These are phyloP conservation scores for Catunica adiposa DNA, from an alignment of 2,329 filamentous ascomycete species.

Conservation along the genomic window DNA sequence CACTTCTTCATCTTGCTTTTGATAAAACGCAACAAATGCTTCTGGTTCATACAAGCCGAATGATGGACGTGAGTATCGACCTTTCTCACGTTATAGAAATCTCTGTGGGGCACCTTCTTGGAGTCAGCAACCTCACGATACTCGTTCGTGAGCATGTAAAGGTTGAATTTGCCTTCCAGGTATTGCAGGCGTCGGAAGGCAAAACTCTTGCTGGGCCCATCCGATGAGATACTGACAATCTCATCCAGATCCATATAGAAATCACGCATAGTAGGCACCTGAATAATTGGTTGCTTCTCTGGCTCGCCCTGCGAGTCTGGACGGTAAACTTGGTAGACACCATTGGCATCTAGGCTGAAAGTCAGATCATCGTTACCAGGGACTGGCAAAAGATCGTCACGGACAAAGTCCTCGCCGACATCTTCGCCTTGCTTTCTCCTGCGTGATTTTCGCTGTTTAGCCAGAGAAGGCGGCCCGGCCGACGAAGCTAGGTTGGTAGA, in stretches of 20 bases:
- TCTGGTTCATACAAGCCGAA: conserved; percentile 99
- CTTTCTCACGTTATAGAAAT: conserved; percentile 98
- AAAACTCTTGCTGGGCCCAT: conserved; percentile 92
- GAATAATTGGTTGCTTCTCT: conserved; percentile 48
- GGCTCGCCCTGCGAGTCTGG: conserved; percentile 40
- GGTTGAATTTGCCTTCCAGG: conserved; percentile 89
- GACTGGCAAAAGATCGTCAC: conserved; percentile 60
- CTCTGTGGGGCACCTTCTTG: conserved; percentile 91
- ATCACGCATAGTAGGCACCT: conserved; percentile 82
- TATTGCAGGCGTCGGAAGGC: conserved; percentile 90
- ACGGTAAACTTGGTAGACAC: conserved; percentile 87
- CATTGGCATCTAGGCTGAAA: conserved; percentile 64
- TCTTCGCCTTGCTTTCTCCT: conserved; percentile 69
- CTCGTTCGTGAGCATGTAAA: conserved; percentile 85
- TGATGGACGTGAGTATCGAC: conserved; percentile 98
- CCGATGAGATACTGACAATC: conserved; percentile 75
- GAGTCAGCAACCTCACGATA: conserved; percentile 97
- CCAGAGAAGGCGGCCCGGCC: conserved; percentile 15
- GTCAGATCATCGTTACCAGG: conserved; percentile 54
- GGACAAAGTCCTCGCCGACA: conserved; percentile 81
- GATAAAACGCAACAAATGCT: conserved; percentile 93
- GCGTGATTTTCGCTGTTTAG: conserved; percentile 18
- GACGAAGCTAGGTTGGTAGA: conserved; percentile 8
- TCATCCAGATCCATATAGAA: conserved; percentile 91
- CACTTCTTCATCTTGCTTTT: conserved; percentile 99